phyloP scores from a whole-genome alignment of 805 yeast species.

The Candida alai region DNA sequence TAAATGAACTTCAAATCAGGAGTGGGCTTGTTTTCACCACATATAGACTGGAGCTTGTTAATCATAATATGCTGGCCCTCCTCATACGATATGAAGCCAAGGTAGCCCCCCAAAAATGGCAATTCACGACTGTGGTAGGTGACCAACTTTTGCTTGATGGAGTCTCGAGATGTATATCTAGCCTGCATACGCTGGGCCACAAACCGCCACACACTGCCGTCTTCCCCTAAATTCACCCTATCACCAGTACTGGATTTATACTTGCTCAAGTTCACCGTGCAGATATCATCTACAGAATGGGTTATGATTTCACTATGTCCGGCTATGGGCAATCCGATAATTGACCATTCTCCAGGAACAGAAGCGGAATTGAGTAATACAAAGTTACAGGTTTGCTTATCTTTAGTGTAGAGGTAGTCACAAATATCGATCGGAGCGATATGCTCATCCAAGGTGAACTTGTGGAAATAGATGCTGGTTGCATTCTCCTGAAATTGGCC shows the following conservation, averaged over 20 bases:
- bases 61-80: slow-evolving; percentile 56
- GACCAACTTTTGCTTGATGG: slow-evolving; percentile 18
- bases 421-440: slow-evolving; percentile 47
- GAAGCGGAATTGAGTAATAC: slow-evolving; percentile 75
- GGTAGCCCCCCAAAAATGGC: slow-evolving; percentile 88
- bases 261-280: slow-evolving; percentile 9
- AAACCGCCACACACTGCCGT: slow-evolving; percentile 47
- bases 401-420: slow-evolving; percentile 33
- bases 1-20: slow-evolving; percentile 78
- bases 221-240: slow-evolving; percentile 4
- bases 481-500: slow-evolving; percentile 8
- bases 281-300: slow-evolving; percentile 52
- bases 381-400: slow-evolving; percentile 40
- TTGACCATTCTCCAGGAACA: slow-evolving; percentile 82
- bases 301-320: slow-evolving; percentile 47
- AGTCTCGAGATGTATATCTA: slow-evolving; percentile 26
- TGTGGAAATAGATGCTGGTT: slow-evolving; percentile 12
- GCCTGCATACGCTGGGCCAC: slow-evolving; percentile 47
- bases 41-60: slow-evolving; percentile 31
- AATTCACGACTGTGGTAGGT: slow-evolving; percentile 29
- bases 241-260: slow-evolving; percentile 12
- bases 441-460: slow-evolving; percentile 11
- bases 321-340: slow-evolving; percentile 65
- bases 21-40: slow-evolving; percentile 21
- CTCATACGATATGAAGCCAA: slow-evolving; percentile 86